Evolutionary conservation across 2,329 filamentous ascomycete species (phyloP), one percentile per base, ranked within the genome.

Genomic region (Bisporella sp.): DNA sequence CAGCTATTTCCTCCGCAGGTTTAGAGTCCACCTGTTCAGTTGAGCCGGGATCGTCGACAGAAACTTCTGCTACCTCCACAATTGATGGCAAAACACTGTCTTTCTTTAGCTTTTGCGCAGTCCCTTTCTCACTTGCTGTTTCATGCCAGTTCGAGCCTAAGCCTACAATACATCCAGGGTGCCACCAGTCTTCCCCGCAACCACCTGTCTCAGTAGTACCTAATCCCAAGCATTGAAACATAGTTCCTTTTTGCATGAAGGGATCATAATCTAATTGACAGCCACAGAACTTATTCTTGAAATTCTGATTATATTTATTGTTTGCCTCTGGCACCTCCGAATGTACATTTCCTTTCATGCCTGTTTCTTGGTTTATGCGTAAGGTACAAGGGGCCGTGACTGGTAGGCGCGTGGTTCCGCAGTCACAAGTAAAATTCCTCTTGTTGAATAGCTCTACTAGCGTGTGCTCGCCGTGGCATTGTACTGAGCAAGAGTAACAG

Each of bases 141-240:
- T 85, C 82, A 56, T 75, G 82, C 82, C 87, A 91, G 52, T 82
- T 78, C 8, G 89, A 79, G 1, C 85, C 82, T 59, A 95, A 71
- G 5, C 91, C 91, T 45, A 96, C 81, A 6, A 97, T 72, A 64
- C 92, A 97, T 55, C 93, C 90, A 0, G 92, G 89, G 70, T 97
- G 92, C 77, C 89, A 97, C 92, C 92, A 97, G 64, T 97, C 92
- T 70, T 97, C 92, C 9, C 92, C 92, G 68, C 92, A 97, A 4
- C 91, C 92, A 12, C 91, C 91, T 1, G 85, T 84, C 58, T 92
- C 86, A 9, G 79, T 76, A 0, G 82, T 85, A 1, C 89, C 90
- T 1, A 97, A 73, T 0, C 92, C 92, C 2, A 97, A 68, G 64
- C 93, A 99, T 68, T 99, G 93, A 60, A 95, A 99, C 93, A 99